Percentiles rank a stretch among this genome's conserved stretches.
Evolutionary conservation across 352 stramenopile genomes (phyloP).

Genomic region (Phytophthora aleatoria): DNA sequence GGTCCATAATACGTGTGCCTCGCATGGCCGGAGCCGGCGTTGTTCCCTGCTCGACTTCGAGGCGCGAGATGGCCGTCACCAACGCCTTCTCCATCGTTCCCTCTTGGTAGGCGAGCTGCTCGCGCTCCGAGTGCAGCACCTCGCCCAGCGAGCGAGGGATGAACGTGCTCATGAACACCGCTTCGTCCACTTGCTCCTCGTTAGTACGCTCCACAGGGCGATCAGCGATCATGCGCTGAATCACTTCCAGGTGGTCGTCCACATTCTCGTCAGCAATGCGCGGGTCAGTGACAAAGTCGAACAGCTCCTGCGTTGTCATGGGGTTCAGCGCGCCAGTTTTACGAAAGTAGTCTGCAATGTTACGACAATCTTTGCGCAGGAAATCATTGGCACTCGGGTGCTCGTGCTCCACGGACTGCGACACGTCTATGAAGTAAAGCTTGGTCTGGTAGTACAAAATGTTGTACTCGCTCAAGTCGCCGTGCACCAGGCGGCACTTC

Average conservation of each 20-base stretch:
- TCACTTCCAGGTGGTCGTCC: conserved; percentile 85
- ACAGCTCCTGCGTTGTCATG: conserved; percentile 95
- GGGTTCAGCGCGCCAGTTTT: conserved; percentile 90
- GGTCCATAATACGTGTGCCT: conserved; percentile 71
- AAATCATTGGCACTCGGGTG: conserved; percentile 98
- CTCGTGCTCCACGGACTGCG: conserved; percentile 98
- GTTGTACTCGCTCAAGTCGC: conserved; percentile 99
- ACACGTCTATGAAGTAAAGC: conserved; percentile 99
- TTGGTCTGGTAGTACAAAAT: conserved; percentile 97
- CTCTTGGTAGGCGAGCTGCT: conserved; percentile 87
- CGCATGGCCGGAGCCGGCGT: conserved; percentile 26
- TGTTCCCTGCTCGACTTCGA: conserved; percentile 54
- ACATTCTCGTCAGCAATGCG: conserved; percentile 75
- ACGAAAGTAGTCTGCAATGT: conserved; percentile 97
- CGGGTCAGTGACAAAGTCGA: conserved; percentile 95
- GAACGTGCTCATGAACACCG: conserved; percentile 94
- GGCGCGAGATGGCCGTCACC: conserved; percentile 74
- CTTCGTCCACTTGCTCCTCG: conserved; percentile 92
- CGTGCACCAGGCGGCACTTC: conserved; percentile 96
- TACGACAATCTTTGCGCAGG: conserved; percentile 97
- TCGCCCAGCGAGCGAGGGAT: conserved; percentile 96
- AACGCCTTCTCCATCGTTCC: conserved; percentile 87
- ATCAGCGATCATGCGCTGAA: conserved; percentile 90
- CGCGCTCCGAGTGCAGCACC: conserved; percentile 88
- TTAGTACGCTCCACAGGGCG: conserved; percentile 63